Percentiles rank a stretch among this genome's conserved stretches.
These are phyloP conservation scores for Zasmidium angulare DNA, from an alignment of 2,329 filamentous ascomycete species.

Conservation along the genomic window DNA sequence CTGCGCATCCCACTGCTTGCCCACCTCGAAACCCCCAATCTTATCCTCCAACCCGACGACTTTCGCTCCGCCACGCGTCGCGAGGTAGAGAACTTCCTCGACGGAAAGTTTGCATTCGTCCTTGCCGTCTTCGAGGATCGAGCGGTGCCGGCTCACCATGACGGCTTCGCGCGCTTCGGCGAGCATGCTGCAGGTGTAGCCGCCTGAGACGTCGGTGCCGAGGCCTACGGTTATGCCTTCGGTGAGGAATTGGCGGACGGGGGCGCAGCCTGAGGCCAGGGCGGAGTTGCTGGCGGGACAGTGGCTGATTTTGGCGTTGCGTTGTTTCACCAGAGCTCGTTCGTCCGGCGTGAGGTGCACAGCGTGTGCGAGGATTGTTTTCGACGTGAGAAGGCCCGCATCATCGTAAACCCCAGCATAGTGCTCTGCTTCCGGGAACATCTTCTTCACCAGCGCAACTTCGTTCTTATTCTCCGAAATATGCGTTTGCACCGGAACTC, in stretches of 20 bases:
- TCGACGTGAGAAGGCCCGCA: slow-evolving; percentile 65
- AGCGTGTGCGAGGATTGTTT: slow-evolving; percentile 82
- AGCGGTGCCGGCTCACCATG: slow-evolving; percentile 72
- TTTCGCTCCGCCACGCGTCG: slow-evolving; percentile 80
- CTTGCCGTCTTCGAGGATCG: slow-evolving; percentile 48
- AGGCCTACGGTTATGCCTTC: slow-evolving; percentile 76
- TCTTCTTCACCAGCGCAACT: slow-evolving; percentile 64
- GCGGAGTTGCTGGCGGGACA: slow-evolving; percentile 86
- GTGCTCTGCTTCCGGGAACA: slow-evolving; percentile 64
- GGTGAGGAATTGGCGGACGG: slow-evolving; percentile 72
- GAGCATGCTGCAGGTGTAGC: slow-evolving; percentile 78
- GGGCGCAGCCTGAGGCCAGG: slow-evolving; percentile 75
- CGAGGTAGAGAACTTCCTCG: slow-evolving; percentile 82
- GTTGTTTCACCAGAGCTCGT: slow-evolving; percentile 59
- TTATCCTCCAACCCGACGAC: slow-evolving; percentile 71
- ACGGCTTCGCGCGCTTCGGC: slow-evolving; percentile 80
- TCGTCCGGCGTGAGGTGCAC: slow-evolving; percentile 73
- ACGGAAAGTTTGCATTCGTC: slow-evolving; percentile 68
- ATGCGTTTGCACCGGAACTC: slow-evolving; percentile 80
- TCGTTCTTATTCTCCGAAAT: slow-evolving; percentile 81
- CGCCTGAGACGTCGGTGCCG: slow-evolving; percentile 88
- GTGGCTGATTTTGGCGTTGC: slow-evolving; percentile 71
- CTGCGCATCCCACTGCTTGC: slow-evolving; percentile 90
- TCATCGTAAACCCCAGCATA: slow-evolving; percentile 82
- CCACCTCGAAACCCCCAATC: slow-evolving; percentile 79